Percentiles rank a stretch among this genome's conserved stretches.
Conservation (phyloP, 306 rosid species). For the Clitoria ternatea region DNA sequence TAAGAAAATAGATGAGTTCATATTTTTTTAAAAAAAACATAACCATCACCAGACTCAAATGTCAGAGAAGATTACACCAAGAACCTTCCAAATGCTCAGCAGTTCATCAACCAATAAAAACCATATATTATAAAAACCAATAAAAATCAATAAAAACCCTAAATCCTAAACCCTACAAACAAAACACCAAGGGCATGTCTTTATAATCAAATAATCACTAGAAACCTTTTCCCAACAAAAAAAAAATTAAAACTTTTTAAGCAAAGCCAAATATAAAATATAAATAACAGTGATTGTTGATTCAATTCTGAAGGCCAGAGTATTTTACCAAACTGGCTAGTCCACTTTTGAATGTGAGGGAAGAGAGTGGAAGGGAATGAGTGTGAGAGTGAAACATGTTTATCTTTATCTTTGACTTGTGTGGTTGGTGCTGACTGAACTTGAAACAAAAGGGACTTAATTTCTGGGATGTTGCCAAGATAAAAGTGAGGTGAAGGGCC, state of each 20-base stretch:
- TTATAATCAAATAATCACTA: neutral
- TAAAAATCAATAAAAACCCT: too few relatives aligned
- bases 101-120: neutral
- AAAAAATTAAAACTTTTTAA: too few relatives aligned
- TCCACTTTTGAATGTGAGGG: slow-evolving; percentile 54
- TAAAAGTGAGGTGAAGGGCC: slow-evolving; percentile 60
- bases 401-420: neutral
- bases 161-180: too few relatives aligned
- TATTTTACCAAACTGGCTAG: slow-evolving; percentile 41
- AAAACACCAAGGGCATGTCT: neutral
- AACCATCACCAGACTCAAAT: neutral
- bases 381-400: slow-evolving; percentile 28
- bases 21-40: too few relatives aligned
- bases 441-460: slow-evolving; percentile 34
- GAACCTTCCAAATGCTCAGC: neutral
- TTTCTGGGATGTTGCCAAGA: slow-evolving; percentile 57
- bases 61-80: too few relatives aligned
- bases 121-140: too few relatives aligned
- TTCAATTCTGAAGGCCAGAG: neutral
- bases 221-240: neutral
- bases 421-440: neutral
- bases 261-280: neutral
- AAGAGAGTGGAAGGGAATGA: slow-evolving; percentile 44
- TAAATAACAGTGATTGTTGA: neutral
- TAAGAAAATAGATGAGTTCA: neutral